phyloP scores from a whole-genome alignment of 1,284 basidiomycete species.

The Papiliotrema laurentii region DNA sequence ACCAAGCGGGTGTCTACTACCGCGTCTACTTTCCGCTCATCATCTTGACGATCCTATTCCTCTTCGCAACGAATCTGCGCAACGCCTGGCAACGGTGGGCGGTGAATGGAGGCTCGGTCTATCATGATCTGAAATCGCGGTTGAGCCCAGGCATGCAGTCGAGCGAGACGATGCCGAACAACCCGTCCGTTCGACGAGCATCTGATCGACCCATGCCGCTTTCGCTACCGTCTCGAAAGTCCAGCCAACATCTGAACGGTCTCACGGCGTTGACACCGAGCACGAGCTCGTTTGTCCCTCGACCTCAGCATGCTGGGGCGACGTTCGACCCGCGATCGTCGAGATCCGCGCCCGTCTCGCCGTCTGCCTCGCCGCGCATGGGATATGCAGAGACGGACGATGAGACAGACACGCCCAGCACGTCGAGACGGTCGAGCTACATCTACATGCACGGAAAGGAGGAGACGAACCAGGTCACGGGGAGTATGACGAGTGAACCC shows the following conservation, averaged over 20 bases:
- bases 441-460: slow-evolving; percentile 23
- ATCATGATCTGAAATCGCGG: slow-evolving; percentile 16
- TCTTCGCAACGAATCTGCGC: slow-evolving; percentile 44
- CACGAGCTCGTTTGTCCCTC: slow-evolving; percentile 4
- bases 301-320: background rate
- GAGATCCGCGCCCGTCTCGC: slow-evolving; percentile 27
- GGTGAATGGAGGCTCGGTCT: slow-evolving; percentile 3
- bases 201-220: slow-evolving; percentile 30
- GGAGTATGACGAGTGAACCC: slow-evolving; percentile 10
- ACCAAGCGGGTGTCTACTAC: slow-evolving; percentile 61
- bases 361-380: slow-evolving; percentile 18
- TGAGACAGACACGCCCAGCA: slow-evolving; percentile 17
- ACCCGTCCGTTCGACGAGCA: slow-evolving; percentile 8
- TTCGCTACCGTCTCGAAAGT: slow-evolving; percentile 35
- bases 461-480: slow-evolving; percentile 5
- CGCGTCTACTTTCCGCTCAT: slow-evolving; percentile 57
- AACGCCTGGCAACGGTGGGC: slow-evolving; percentile 27
- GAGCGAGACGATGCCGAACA: slow-evolving; percentile 10
- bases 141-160: slow-evolving; percentile 13
- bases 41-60: slow-evolving; percentile 48
- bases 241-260: slow-evolving; percentile 28
- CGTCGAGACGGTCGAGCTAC: slow-evolving; percentile 35
- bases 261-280: slow-evolving; percentile 4
- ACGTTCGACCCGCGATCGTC: slow-evolving; percentile 4
- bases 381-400: slow-evolving; percentile 12